phyloP scores from a whole-genome alignment of 164 flowering plant species.

The Buxus sempervirens region DNA sequence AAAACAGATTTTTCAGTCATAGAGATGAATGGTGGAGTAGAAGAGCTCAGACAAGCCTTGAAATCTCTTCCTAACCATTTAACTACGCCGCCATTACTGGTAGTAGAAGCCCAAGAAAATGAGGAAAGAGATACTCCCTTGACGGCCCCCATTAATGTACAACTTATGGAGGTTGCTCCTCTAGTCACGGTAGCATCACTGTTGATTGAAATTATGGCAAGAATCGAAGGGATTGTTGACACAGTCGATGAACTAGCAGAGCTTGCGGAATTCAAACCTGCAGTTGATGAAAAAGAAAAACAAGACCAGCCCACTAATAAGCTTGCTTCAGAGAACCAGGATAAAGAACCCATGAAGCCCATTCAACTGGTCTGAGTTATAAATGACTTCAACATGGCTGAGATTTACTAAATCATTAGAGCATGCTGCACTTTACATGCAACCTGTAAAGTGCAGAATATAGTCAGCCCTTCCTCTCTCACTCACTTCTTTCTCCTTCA shows the following conservation, averaged over 20 bases:
- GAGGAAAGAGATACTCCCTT: slow-evolving; percentile 8
- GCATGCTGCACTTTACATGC: not conserved
- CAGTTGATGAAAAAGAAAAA: slow-evolving; percentile 23
- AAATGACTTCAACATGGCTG: not conserved
- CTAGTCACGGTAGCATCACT: slow-evolving; percentile 51
- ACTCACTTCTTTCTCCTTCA: not conserved
- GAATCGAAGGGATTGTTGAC: slow-evolving; percentile 41
- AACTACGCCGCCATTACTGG: slow-evolving; percentile 1
- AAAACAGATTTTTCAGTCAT: slow-evolving; percentile 33
- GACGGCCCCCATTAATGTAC: slow-evolving; percentile 7
- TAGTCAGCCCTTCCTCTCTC: no score
- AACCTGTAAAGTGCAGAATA: not conserved
- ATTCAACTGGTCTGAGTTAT: slow-evolving; percentile 36
- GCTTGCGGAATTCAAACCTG: slow-evolving; percentile 44
- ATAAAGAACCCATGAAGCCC: slow-evolving; percentile 32
- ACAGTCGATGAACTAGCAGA: slow-evolving; percentile 45
- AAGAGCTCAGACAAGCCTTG: slow-evolving; percentile 44
- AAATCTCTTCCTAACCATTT: slow-evolving; percentile 32
- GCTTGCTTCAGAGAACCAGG: slow-evolving; percentile 19
- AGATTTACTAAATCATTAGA: not conserved
- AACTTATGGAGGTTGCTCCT: slow-evolving; percentile 49
- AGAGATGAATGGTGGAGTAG: slow-evolving; percentile 50
- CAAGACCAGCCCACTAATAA: slow-evolving; percentile 22
- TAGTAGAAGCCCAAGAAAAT: slow-evolving; percentile 5
- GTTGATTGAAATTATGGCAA: slow-evolving; percentile 52